Evolutionary conservation across 768 basidiomycete species (phyloP).

Genomic region (Guyanaporus albipodus): DNA sequence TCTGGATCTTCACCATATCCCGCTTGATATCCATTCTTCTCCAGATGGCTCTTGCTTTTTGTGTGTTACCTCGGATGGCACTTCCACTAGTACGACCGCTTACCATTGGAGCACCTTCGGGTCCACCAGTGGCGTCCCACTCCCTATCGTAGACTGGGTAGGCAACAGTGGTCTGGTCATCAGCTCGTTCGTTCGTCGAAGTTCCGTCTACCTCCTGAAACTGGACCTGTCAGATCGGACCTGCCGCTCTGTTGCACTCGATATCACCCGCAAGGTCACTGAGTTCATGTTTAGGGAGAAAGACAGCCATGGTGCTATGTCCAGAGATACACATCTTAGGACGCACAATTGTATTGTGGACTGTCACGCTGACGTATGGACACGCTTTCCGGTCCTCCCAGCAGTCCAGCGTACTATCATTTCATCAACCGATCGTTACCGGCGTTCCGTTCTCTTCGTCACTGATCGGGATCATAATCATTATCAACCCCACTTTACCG

Average conservation of each 20-base stretch:
- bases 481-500: constrained; percentile 41
- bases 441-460: constrained; percentile 41
- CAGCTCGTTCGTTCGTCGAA: constrained; percentile 44
- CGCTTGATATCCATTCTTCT: constrained; percentile 38
- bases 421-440: constrained; percentile 29
- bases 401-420: constrained; percentile 45
- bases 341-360: constrained; percentile 50
- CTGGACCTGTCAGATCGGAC: constrained; percentile 32
- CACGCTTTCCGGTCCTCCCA: constrained; percentile 53
- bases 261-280: constrained; percentile 53
- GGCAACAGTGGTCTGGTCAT: constrained; percentile 28
- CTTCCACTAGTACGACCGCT: constrained; percentile 27
- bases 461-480: constrained; percentile 33
- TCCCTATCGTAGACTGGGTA: constrained; percentile 32
- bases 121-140: constrained; percentile 39
- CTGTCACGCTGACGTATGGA: constrained; percentile 56
- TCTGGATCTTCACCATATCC: constrained; percentile 36
- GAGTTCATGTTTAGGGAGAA: constrained; percentile 56
- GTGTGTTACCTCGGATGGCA: constrained; percentile 22
- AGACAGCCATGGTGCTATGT: constrained; percentile 21
- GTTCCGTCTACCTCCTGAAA: constrained; percentile 41
- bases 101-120: constrained; percentile 63
- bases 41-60: constrained; percentile 57
- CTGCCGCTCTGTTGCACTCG: constrained; percentile 44
- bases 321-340: constrained; percentile 20